phyloP scores from a whole-genome alignment of 1,284 basidiomycete species.

The Cystobasidium sp. region DNA sequence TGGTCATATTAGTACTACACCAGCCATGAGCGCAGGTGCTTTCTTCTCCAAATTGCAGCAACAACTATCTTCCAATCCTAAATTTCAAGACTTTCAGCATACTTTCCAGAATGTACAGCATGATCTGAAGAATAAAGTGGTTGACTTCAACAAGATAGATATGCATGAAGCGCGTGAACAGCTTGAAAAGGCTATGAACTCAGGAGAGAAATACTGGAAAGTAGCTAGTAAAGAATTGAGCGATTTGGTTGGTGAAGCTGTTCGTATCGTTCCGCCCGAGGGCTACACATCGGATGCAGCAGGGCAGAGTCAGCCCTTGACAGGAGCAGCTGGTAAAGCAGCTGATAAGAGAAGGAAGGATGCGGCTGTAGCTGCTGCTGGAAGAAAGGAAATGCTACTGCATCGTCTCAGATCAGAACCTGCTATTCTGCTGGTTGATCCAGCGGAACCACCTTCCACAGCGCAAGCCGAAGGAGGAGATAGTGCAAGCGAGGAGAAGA shows the following conservation, averaged over 20 bases:
- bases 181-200: conserved; percentile 42
- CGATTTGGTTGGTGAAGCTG: conserved; percentile 48
- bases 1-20: neutral
- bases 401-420: conserved; percentile 75
- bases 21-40: conserved; percentile 47
- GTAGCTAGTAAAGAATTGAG: conserved; percentile 50
- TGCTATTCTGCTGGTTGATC: conserved; percentile 75
- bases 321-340: conserved; percentile 14
- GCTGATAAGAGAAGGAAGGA: conserved; percentile 57
- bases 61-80: conserved; percentile 44
- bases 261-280: conserved; percentile 45
- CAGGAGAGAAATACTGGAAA: conserved; percentile 49
- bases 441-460: conserved; percentile 57
- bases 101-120: conserved; percentile 26
- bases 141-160: conserved; percentile 47
- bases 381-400: conserved; percentile 75
- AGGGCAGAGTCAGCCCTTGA: neutral
- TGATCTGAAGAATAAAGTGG: conserved; percentile 35
- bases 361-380: conserved; percentile 65
- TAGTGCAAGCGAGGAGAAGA: conserved; percentile 44
- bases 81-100: conserved; percentile 39
- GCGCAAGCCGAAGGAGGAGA: neutral
- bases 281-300: neutral
- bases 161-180: conserved; percentile 36
- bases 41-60: conserved; percentile 49